These are phyloP conservation scores for Exserohilum rostratum DNA, from an alignment of 2,329 filamentous ascomycete species.

Conservation along the genomic window DNA sequence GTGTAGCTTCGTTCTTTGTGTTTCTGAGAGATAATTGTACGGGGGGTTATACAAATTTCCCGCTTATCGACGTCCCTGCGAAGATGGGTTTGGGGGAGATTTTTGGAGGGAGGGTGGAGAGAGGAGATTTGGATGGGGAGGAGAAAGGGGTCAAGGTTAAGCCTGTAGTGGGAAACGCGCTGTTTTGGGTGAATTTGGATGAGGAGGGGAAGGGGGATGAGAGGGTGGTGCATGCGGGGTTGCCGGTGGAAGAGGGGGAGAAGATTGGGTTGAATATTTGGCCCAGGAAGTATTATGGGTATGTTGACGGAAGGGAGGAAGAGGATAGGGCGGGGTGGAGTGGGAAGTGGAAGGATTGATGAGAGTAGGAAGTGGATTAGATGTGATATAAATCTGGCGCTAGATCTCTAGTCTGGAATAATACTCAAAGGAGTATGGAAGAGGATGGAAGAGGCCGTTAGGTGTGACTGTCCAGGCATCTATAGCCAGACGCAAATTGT, in stretches of 20 bases:
- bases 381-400: too few species aligned
- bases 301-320: background rate
- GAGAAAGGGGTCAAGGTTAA: conserved; percentile 56
- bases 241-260: conserved; percentile 60
- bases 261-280: conserved; percentile 68
- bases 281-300: conserved; percentile 42
- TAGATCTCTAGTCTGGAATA: too few species aligned
- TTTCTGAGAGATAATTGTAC: conserved; percentile 34
- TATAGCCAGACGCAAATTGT: too few species aligned
- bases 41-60: conserved; percentile 33
- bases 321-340: conserved; percentile 9
- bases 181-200: conserved; percentile 66
- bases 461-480: too few species aligned
- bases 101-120: conserved; percentile 20
- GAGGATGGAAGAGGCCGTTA: too few species aligned
- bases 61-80: conserved; percentile 17
- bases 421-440: too few species aligned
- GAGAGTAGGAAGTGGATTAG: too few species aligned
- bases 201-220: conserved; percentile 47
- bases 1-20: conserved; percentile 33
- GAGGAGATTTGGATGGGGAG: conserved; percentile 23
- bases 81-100: conserved; percentile 7
- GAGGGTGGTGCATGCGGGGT: conserved; percentile 61
- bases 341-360: conserved; percentile 19
- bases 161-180: conserved; percentile 60